Evolutionary conservation across 176 grass and related monocot species (phyloP).

Genomic region (Hordeum vulgare): MorexV3_pseudomolecules_assembly NC_058524.1:248326800-248327299

Average conservation of each 20-base stretch:
- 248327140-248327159: slow-evolving; percentile 97
- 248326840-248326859: neutral
- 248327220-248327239: neutral
- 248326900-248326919: slow-evolving; percentile 57
- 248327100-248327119: slow-evolving; percentile 94
- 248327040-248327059: slow-evolving; percentile 89
- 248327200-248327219: slow-evolving; percentile 7
- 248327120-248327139: slow-evolving; percentile 92
- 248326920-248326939: slow-evolving; percentile 91
- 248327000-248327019: slow-evolving; percentile 86
- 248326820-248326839: slow-evolving; percentile 51
- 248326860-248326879: neutral
- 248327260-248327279: neutral
- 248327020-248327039: slow-evolving; percentile 93
- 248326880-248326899: neutral
- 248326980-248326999: slow-evolving; percentile 84
- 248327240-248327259: neutral
- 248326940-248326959: slow-evolving; percentile 95
- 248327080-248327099: slow-evolving; percentile 96
- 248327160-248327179: slow-evolving; percentile 98
- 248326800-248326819: slow-evolving; percentile 96
- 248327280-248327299: neutral
- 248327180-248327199: slow-evolving; percentile 86
- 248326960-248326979: slow-evolving; percentile 98
- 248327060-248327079: slow-evolving; percentile 99